phyloP scores from a whole-genome alignment of 805 yeast species.

The Ogataea paradorogensis region DNA sequence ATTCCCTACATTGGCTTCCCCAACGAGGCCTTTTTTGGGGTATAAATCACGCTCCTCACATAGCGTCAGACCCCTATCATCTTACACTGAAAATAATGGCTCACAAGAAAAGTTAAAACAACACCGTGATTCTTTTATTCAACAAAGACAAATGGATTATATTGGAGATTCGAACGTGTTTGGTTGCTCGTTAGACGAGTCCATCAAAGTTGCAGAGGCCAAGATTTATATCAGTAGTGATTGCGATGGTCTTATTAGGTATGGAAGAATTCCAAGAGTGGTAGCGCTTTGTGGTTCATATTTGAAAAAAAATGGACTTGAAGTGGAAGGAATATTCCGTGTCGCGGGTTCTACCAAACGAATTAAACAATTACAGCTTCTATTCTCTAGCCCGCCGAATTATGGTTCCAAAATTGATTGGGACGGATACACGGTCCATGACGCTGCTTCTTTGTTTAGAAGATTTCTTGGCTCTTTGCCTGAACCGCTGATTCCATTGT shows the following conservation, averaged over 20 bases:
- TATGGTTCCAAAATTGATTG: conserved; percentile 86
- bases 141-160: conserved; percentile 39
- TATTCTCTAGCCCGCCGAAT: conserved; percentile 83
- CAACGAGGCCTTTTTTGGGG: conserved; percentile 44
- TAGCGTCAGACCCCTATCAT: conserved; percentile 36
- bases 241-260: conserved; percentile 65
- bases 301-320: conserved; percentile 72
- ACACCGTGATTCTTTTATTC: conserved; percentile 49
- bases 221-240: conserved; percentile 62
- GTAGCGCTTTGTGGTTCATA: conserved; percentile 95
- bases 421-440: conserved; percentile 95
- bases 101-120: conserved; percentile 38
- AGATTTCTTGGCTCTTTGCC: conserved; percentile 84
- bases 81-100: conserved; percentile 28
- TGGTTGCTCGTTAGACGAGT: conserved; percentile 73
- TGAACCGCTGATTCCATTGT: conserved; percentile 86
- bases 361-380: conserved; percentile 77
- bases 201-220: conserved; percentile 75
- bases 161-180: conserved; percentile 58
- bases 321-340: conserved; percentile 87
- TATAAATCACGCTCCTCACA: conserved; percentile 52
- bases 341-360: conserved; percentile 90
- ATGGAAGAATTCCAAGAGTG: conserved; percentile 87
- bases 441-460: conserved; percentile 88
- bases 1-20: conserved; percentile 30